A percentile compares a stretch with the other conserved stretches of the same genome.
phyloP scores from a whole-genome alignment of 1,284 basidiomycete species.

The Boletellus dicymbophilus region DNA sequence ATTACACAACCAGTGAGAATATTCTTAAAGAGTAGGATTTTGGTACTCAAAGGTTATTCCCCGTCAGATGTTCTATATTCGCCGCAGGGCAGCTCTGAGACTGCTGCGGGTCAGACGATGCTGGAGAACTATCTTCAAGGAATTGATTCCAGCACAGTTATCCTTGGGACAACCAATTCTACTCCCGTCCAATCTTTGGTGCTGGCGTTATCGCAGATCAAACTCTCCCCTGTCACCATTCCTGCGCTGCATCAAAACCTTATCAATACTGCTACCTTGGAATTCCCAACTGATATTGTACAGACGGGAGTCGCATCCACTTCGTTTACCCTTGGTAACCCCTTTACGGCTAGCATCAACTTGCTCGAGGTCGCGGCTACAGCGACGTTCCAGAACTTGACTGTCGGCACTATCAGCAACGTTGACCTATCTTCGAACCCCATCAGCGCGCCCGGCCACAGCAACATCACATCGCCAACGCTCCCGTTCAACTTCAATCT shows the following conservation, averaged over 20 bases:
- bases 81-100: conserved; percentile 57
- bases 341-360: conserved; percentile 78
- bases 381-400: conserved; percentile 55
- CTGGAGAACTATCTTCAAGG: conserved; percentile 77
- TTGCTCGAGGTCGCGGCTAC: conserved; percentile 58
- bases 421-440: conserved; percentile 55
- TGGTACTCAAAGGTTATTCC: not conserved
- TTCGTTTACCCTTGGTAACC: conserved; percentile 64
- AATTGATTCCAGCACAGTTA: conserved; percentile 56
- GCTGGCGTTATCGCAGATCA: conserved; percentile 64
- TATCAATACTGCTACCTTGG: conserved; percentile 54
- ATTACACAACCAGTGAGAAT: conserved; percentile 52
- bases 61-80: conserved; percentile 59
- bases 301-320: conserved; percentile 57
- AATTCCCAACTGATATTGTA: conserved; percentile 60
- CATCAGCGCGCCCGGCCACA: conserved; percentile 63
- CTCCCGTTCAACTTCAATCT: conserved; percentile 70
- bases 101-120: conserved; percentile 54
- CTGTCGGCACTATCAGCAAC: conserved; percentile 58
- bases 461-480: conserved; percentile 56
- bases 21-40: not conserved
- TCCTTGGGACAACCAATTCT: conserved; percentile 58
- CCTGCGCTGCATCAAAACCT: conserved; percentile 69
- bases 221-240: conserved; percentile 62
- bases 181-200: conserved; percentile 70